These are phyloP conservation scores for Monascus ruber DNA, from an alignment of 2,329 filamentous ascomycete genomes.

Conservation along the genomic window DNA sequence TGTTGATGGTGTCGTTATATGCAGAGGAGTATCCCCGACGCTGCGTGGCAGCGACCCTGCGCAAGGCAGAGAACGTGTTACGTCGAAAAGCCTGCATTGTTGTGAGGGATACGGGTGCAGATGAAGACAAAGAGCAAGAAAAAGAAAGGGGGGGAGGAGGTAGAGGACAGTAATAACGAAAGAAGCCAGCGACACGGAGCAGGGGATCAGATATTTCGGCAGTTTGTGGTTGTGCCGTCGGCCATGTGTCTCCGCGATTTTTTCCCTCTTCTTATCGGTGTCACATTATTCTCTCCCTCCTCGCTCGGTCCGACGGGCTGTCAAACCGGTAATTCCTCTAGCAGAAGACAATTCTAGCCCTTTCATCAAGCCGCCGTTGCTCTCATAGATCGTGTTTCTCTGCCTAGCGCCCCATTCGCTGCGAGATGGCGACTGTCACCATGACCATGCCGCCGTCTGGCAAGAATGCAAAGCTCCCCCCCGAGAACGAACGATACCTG, in stretches of 20 bases:
- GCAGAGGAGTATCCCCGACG: slow-evolving; percentile 65
- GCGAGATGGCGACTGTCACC: slow-evolving; percentile 51
- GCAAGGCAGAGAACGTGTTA: slow-evolving; percentile 58
- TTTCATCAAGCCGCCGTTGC: too few relatives aligned
- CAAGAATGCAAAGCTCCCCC: slow-evolving; percentile 66
- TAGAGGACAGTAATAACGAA: slow-evolving; percentile 2
- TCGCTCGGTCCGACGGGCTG: too few relatives aligned
- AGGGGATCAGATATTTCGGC: too few relatives aligned
- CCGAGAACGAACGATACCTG: slow-evolving; percentile 90
- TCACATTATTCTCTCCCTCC: too few relatives aligned
- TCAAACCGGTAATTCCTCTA: too few relatives aligned
- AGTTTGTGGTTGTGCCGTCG: too few relatives aligned
- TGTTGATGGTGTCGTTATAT: slow-evolving; percentile 64
- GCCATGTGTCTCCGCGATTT: too few relatives aligned
- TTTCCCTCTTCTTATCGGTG: too few relatives aligned
- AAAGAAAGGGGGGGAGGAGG: slow-evolving; percentile 5
- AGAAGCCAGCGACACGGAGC: too few relatives aligned
- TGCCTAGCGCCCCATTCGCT: background rate
- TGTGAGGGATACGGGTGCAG: slow-evolving; percentile 7
- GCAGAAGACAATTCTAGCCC: too few relatives aligned
- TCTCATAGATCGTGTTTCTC: slow-evolving; percentile 2
- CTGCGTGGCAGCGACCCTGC: slow-evolving; percentile 48
- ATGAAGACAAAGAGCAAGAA: slow-evolving; percentile 4
- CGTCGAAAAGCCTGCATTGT: slow-evolving; percentile 76
- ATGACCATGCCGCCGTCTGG: slow-evolving; percentile 48